Percentiles rank a stretch among this genome's conserved stretches.
These are phyloP conservation scores for Canavalia ensiformis DNA, from an alignment of 306 rosid genomes.

Conservation along the genomic window DNA sequence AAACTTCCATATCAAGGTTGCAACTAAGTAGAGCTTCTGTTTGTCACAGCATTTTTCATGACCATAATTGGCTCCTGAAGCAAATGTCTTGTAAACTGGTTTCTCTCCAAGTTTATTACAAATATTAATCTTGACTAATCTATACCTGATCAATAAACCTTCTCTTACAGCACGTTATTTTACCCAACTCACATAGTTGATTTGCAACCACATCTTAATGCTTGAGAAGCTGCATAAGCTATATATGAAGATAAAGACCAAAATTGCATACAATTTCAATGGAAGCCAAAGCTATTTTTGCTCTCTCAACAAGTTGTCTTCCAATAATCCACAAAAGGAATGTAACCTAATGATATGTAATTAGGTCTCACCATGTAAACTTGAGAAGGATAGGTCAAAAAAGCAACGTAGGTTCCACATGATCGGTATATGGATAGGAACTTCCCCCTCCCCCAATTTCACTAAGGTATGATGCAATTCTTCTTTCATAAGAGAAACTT, in stretches of 20 bases:
- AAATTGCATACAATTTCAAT: conserved; percentile 80
- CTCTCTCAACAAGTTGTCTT: conserved; percentile 89
- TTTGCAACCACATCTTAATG: conserved; percentile 71
- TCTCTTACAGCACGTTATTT: no score
- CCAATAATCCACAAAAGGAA: conserved; percentile 96
- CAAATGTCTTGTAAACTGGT: no score
- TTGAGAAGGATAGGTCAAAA: conserved; percentile 86
- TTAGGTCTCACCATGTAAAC: conserved; percentile 92
- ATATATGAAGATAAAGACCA: conserved; percentile 82
- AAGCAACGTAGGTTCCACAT: conserved; percentile 92
- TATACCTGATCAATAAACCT: no score
- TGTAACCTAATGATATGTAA: conserved; percentile 80
- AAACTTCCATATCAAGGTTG: no score
- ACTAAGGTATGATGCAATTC: conserved; percentile 85
- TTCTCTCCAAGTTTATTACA: no score
- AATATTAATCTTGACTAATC: no score
- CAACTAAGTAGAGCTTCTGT: no score
- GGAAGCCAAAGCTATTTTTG: conserved; percentile 95
- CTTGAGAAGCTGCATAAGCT: conserved; percentile 81
- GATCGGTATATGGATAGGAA: conserved; percentile 90
- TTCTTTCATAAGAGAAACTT: conserved; percentile 81
- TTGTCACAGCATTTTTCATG: no score
- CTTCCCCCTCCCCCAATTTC: conserved; percentile 80
- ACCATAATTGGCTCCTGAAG: no score
- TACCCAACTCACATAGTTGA: neutral